A percentile compares a stretch with the other conserved stretches of the same genome.
These are phyloP conservation scores for Fusarium solani-melongenae DNA, from an alignment of 2,329 filamentous ascomycete species.

Conservation along the genomic window DNA sequence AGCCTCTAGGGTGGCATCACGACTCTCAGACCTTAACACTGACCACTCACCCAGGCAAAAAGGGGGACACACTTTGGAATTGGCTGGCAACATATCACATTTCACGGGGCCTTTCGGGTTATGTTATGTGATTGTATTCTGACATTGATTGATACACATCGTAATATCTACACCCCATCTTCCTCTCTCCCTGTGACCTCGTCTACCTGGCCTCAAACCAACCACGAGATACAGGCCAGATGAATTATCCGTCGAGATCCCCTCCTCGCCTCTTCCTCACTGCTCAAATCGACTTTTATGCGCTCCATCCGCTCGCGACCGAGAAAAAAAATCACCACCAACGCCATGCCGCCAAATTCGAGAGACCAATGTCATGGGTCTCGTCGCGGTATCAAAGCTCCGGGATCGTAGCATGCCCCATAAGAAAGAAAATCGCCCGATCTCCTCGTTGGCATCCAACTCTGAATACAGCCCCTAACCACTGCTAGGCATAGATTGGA, in stretches of 20 bases:
- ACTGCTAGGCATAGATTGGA: background rate
- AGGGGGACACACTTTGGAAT: background rate
- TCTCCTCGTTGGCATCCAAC: constrained; percentile 3
- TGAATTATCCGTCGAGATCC: background rate
- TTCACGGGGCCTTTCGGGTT: background rate
- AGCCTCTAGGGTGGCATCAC: background rate
- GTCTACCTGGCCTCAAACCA: background rate
- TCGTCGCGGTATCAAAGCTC: constrained; percentile 41
- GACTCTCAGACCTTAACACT: background rate
- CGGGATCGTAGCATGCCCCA: constrained; percentile 18
- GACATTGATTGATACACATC: constrained; percentile 17
- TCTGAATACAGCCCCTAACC: background rate
- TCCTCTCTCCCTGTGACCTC: background rate
- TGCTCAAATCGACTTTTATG: constrained; percentile 10
- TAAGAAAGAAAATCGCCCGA: constrained; percentile 23
- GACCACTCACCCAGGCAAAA: background rate
- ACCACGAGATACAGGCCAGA: background rate
- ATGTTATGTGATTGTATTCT: constrained; percentile 8
- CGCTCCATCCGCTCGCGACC: constrained; percentile 19
- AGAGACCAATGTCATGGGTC: constrained; percentile 34
- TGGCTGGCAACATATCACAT: background rate
- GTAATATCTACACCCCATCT: constrained; percentile 15
- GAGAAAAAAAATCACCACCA: constrained; percentile 41
- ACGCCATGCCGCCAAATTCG: constrained; percentile 43
- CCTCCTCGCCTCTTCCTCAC: background rate